A percentile compares a stretch with the other conserved stretches of the same genome.
Evolutionary conservation across 768 basidiomycete genomes (phyloP).

Genomic region (Bullera alba): DNA sequence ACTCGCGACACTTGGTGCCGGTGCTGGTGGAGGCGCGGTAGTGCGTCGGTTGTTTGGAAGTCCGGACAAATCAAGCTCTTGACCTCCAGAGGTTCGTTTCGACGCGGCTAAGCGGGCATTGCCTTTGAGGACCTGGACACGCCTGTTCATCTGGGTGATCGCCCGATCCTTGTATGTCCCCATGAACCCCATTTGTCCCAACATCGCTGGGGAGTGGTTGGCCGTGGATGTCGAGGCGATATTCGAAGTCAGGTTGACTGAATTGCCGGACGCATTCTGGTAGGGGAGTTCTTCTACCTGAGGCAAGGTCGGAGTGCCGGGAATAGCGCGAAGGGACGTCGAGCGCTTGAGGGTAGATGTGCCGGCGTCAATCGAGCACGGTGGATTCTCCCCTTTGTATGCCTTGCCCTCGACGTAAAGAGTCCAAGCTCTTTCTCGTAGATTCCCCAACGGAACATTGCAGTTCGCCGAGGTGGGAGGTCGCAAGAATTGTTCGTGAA

Average conservation of each 20-base stretch:
- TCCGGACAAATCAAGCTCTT: not conserved
- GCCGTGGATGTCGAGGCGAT: slow-evolving; percentile 60
- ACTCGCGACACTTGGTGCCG: not conserved
- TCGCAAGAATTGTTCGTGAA: slow-evolving; percentile 23
- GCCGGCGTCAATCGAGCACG: too few relatives aligned
- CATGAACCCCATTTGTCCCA: slow-evolving; percentile 11
- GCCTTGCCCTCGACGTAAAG: slow-evolving; percentile 34
- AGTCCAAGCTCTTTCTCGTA: slow-evolving; percentile 37
- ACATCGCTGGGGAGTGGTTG: slow-evolving; percentile 24
- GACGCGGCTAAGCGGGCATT: slow-evolving; percentile 26
- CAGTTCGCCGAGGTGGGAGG: slow-evolving; percentile 3
- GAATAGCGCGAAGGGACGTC: slow-evolving; percentile 39
- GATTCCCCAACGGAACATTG: slow-evolving; percentile 18
- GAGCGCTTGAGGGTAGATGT: slow-evolving; percentile 35
- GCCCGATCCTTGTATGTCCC: slow-evolving; percentile 27
- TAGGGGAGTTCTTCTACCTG: slow-evolving; percentile 32
- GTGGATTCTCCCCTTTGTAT: slow-evolving; percentile 29
- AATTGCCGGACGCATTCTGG: slow-evolving; percentile 85
- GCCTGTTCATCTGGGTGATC: slow-evolving; percentile 43
- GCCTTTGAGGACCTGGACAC: slow-evolving; percentile 43
- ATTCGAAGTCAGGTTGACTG: slow-evolving; percentile 82
- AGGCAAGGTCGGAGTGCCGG: slow-evolving; percentile 26
- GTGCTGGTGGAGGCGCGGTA: not conserved
- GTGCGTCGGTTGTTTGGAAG: slow-evolving; percentile 8
- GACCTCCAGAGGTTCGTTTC: slow-evolving; percentile 5